Base-by-base conservation (phyloP, 2,329 filamentous ascomycete genomes). In the Arthrinium puccinioides region DNA sequence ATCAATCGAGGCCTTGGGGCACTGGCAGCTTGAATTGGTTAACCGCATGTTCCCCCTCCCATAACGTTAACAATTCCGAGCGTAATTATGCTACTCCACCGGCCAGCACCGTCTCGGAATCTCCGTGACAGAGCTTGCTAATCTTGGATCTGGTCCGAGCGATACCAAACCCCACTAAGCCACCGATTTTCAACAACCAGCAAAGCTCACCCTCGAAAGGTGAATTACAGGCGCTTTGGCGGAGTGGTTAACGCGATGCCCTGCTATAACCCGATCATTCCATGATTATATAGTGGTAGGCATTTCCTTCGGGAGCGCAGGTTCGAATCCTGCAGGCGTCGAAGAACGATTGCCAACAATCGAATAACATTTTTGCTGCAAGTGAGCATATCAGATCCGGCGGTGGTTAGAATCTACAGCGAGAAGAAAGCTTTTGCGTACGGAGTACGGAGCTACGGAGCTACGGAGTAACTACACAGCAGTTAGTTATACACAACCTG, bases 171-270 rank as follows among this genome's bases (percentile, higher is more conserved):
- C 1, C 5, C 3, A 4, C 11, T 3, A 3, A 4, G 3, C 4
- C 20, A 33, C 24, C 19, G 13, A 13, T 7, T 11, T 23, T 16
- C 20, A 4, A 9, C n/a, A n/a, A n/a, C n/a, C n/a, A n/a, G n/a
- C n/a, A n/a, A n/a, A n/a, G n/a, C n/a, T n/a, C n/a, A n/a, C n/a
- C n/a, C n/a, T n/a, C n/a, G n/a, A n/a, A n/a, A n/a, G n/a, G n/a
- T n/a, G n/a, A n/a, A n/a, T n/a, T n/a, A 15, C 4, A 4, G 31
- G 31, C 31, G 31, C 31, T 33, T 33, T 33, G 31, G 31, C 31
- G 31, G 31, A 33, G 31, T 33, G 31, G 31, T 33, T 33, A 33
- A 33, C 31, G 31, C 31, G 31, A 33, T 33, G 31, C 31, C 31
- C 31, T 33, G 31, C 31, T 33, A 33, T 33, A 21, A 23, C 9